A percentile compares a stretch with the other conserved stretches of the same genome.
Conservation (phyloP, 352 stramenopile species). For the Phytophthora hibernalis region DNA sequence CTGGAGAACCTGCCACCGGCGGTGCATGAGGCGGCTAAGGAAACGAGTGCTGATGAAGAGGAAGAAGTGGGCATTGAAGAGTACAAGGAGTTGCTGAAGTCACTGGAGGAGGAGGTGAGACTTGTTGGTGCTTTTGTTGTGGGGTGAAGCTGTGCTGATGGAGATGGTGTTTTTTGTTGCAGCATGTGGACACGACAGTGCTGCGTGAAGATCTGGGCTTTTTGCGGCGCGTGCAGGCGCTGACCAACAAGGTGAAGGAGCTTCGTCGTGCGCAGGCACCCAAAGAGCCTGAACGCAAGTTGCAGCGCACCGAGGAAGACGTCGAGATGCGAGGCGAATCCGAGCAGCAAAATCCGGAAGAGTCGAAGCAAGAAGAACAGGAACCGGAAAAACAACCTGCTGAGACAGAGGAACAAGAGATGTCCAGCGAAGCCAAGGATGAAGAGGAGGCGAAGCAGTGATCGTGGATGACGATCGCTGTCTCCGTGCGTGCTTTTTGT, state of each 20-base stretch:
- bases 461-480: not conserved
- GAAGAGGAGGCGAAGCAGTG: conserved; percentile 9
- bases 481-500: conserved; percentile 4
- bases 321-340: conserved; percentile 13
- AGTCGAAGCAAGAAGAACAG: conserved; percentile 12
- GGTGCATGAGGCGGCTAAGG: not conserved
- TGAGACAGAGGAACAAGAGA: conserved; percentile 5
- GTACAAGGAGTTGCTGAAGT: conserved; percentile 55
- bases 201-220: conserved; percentile 65
- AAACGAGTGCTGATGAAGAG: conserved; percentile 18
- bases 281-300: conserved; percentile 38
- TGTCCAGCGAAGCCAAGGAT: conserved; percentile 14
- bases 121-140: not conserved
- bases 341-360: conserved; percentile 9
- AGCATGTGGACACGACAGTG: conserved; percentile 60
- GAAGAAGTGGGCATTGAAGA: conserved; percentile 40
- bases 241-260: conserved; percentile 55
- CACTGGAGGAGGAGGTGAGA: conserved; percentile 58
- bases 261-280: conserved; percentile 31
- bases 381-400: conserved; percentile 4
- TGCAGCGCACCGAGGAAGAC: conserved; percentile 30
- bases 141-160: not conserved
- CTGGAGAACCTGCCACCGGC: conserved; percentile 54
- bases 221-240: conserved; percentile 61
- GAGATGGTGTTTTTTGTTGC: conserved; percentile 11